A percentile compares a stretch with the other conserved stretches of the same genome.
Evolutionary conservation across 345 rosid species (phyloP).

Genomic region (Heritiera fomes): DNA sequence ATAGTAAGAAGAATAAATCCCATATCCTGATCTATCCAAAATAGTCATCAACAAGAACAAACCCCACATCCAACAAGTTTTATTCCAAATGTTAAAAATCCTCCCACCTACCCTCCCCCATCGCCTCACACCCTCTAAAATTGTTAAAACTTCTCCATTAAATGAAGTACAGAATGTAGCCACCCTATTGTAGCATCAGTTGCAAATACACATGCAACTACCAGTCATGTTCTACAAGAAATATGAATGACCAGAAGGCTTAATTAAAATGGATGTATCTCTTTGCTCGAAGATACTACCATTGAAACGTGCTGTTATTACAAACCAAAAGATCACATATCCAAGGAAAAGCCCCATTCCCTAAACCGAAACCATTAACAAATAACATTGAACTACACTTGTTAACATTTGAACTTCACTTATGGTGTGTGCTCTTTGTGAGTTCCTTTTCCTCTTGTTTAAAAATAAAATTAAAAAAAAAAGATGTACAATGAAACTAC

Average conservation of each 20-base stretch:
- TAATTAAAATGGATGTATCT: background rate
- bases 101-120: background rate
- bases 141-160: background rate
- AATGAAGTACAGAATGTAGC: background rate
- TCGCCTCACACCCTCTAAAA: constrained; percentile 58
- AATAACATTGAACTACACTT: background rate
- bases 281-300: background rate
- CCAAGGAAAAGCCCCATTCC: background rate
- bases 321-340: background rate
- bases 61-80: background rate
- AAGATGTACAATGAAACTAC: background rate
- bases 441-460: background rate
- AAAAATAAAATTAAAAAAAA: background rate
- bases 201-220: background rate
- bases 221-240: background rate
- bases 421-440: background rate
- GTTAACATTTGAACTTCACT: background rate
- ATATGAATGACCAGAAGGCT: background rate
- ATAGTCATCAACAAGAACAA: background rate
- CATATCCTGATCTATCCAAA: no score
- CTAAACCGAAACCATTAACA: background rate
- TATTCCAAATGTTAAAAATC: background rate
- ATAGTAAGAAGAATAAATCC: no score
- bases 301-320: background rate
- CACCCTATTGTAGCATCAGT: background rate